Evolutionary conservation across 2,329 filamentous ascomycete species (phyloP).

Genomic region (Xylogone sp.): DNA sequence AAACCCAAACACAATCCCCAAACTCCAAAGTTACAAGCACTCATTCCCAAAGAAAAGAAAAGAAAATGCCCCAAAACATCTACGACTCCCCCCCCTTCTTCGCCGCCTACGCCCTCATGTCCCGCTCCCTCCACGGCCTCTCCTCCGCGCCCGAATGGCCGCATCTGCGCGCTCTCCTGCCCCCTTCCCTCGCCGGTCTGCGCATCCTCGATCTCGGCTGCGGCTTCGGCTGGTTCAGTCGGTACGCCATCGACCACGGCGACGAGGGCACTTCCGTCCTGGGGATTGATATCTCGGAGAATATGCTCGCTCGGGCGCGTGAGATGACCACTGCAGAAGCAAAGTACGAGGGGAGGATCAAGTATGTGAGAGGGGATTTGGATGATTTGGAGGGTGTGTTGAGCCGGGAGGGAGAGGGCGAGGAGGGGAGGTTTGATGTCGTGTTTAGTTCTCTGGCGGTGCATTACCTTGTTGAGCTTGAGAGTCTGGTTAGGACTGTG

Average conservation of each 20-base stretch:
- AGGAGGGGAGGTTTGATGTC: conserved; percentile 71
- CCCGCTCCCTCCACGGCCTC: conserved; percentile 36
- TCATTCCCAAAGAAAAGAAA: too few species aligned
- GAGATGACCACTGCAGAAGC: conserved; percentile 18
- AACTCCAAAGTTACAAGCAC: too few species aligned
- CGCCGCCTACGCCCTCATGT: conserved; percentile 37
- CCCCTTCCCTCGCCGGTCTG: conserved; percentile 30
- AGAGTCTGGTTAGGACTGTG: conserved; percentile 74
- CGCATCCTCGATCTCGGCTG: conserved; percentile 42
- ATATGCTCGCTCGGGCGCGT: conserved; percentile 37
- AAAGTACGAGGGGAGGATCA: conserved; percentile 16
- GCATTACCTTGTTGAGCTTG: conserved; percentile 95
- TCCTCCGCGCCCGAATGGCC: conserved; percentile 39
- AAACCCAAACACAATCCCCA: too few species aligned
- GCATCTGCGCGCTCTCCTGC: conserved; percentile 31
- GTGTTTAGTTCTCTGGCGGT: conserved; percentile 82
- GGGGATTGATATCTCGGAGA: conserved; percentile 38
- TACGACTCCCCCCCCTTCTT: conserved; percentile 40
- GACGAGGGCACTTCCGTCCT: conserved; percentile 31
- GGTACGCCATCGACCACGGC: conserved; percentile 36
- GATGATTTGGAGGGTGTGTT: conserved; percentile 37
- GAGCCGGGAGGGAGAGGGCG: too few species aligned
- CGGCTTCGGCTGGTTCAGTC: conserved; percentile 42
- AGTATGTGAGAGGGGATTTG: conserved; percentile 26
- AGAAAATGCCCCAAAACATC: conserved; percentile 37